These are phyloP conservation scores for Ceratopteris richardii DNA, from an alignment of 75 land plant species.

Conservation along the genomic window DNA sequence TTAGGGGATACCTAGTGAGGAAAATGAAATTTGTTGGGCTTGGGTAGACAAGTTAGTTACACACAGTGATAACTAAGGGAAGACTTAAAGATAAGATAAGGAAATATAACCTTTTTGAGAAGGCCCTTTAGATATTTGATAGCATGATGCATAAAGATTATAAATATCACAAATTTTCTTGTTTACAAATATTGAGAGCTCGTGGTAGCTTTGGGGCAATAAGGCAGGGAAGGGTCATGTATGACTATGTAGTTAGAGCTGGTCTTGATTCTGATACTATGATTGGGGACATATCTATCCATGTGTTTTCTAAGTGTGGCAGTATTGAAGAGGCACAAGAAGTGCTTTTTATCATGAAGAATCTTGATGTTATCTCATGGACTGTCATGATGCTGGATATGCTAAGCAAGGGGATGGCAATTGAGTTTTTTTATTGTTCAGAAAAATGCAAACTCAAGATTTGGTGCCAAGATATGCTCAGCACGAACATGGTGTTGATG, in stretches of 20 bases:
- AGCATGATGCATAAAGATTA: background rate
- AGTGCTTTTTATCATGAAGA: conserved; percentile 24
- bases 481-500: conserved; percentile 7
- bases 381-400: too few species aligned
- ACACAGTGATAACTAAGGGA: too few species aligned
- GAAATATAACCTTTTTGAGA: background rate
- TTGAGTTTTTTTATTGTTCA: conserved; percentile 10
- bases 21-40: too few species aligned
- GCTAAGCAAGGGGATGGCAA: too few species aligned
- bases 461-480: conserved; percentile 14
- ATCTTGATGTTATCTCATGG: too few species aligned
- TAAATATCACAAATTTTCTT: background rate
- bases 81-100: too few species aligned
- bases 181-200: conserved; percentile 6
- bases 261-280: conserved; percentile 13
- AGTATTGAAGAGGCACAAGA: conserved; percentile 5
- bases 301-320: conserved; percentile 17
- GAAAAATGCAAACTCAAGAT: conserved; percentile 7
- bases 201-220: conserved; percentile 1
- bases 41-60: too few species aligned
- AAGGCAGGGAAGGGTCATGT: conserved; percentile 5
- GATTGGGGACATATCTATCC: conserved; percentile 12
- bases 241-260: conserved; percentile 1
- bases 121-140: too few species aligned
- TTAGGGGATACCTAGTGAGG: too few species aligned